These are phyloP conservation scores for Metarhizium brunneum DNA, from an alignment of 2,329 filamentous ascomycete species.

Conservation along the genomic window DNA sequence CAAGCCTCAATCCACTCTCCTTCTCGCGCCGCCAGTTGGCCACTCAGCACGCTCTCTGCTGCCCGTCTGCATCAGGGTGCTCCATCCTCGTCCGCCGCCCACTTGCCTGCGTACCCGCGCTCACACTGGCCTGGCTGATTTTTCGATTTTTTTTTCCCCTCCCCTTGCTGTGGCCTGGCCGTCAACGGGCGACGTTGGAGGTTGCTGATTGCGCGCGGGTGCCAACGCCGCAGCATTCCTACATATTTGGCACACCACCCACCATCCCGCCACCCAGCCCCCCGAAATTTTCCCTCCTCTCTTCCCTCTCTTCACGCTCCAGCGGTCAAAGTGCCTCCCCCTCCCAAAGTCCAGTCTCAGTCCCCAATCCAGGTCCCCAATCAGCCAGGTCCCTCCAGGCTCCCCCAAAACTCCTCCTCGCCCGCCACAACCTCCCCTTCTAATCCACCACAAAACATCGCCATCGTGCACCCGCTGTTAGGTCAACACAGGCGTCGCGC, in stretches of 20 bases:
- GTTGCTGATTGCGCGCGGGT: slow-evolving; percentile 22
- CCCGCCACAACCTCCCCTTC: slow-evolving; percentile 1
- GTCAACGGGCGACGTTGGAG: background rate
- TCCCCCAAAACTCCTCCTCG: slow-evolving; percentile 5
- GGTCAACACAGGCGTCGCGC: slow-evolving; percentile 2
- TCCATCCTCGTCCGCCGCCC: background rate
- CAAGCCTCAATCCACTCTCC: background rate
- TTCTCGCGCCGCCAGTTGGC: background rate
- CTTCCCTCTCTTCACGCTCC: slow-evolving; percentile 1
- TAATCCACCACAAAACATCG: slow-evolving; percentile 5
- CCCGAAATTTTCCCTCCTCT: slow-evolving; percentile 15
- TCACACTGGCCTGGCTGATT: background rate
- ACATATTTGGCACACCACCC: slow-evolving; percentile 28
- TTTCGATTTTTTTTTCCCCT: background rate
- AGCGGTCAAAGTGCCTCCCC: background rate
- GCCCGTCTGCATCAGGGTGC: background rate
- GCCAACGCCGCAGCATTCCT: slow-evolving; percentile 16
- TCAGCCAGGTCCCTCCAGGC: slow-evolving; percentile 1
- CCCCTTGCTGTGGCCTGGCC: background rate
- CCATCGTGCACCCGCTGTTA: slow-evolving; percentile 5
- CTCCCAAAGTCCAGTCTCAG: background rate
- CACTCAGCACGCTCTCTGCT: background rate
- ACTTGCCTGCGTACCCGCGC: background rate
- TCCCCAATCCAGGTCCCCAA: background rate
- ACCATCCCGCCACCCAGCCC: slow-evolving; percentile 18